phyloP scores from a whole-genome alignment of 1,284 basidiomycete genomes.

The Malassezia pachydermatis region DNA sequence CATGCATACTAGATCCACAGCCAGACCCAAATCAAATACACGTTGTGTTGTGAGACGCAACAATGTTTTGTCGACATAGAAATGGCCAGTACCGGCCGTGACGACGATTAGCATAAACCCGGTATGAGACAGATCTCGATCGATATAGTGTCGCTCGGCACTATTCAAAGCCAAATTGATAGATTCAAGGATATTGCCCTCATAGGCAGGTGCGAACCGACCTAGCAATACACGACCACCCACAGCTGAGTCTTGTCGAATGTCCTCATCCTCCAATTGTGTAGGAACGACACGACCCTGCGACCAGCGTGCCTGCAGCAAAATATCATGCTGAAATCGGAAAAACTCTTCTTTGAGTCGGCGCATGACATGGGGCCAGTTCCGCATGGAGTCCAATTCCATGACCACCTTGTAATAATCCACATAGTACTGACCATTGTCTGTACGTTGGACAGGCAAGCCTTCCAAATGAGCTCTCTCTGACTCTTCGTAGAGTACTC shows the following conservation, averaged over 20 bases:
- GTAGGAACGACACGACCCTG: constrained; percentile 29
- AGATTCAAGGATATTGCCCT: constrained; percentile 87
- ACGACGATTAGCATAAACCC: constrained; percentile 75
- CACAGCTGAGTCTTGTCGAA: neutral
- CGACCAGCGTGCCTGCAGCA: constrained; percentile 32
- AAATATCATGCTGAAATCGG: constrained; percentile 46
- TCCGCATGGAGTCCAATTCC: constrained; percentile 74
- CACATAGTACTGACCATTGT: constrained; percentile 71
- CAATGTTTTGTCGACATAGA: constrained; percentile 78
- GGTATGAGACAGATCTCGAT: constrained; percentile 85
- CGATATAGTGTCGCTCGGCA: constrained; percentile 88
- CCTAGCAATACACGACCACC: constrained; percentile 51
- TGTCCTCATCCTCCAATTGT: constrained; percentile 24
- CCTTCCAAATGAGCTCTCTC: constrained; percentile 43
- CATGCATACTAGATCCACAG: constrained; percentile 76
- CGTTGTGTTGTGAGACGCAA: constrained; percentile 84
- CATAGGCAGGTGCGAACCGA: constrained; percentile 72
- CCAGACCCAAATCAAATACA: constrained; percentile 89
- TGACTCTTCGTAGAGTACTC: constrained; percentile 73
- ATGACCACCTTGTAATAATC: constrained; percentile 77
- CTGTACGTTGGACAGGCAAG: constrained; percentile 61
- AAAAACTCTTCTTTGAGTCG: constrained; percentile 64
- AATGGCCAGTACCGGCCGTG: constrained; percentile 89
- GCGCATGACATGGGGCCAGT: constrained; percentile 77
- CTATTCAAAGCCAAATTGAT: constrained; percentile 87